phyloP scores from a whole-genome alignment of 2,329 filamentous ascomycete genomes.

The Triangularia verruculosa region DNA sequence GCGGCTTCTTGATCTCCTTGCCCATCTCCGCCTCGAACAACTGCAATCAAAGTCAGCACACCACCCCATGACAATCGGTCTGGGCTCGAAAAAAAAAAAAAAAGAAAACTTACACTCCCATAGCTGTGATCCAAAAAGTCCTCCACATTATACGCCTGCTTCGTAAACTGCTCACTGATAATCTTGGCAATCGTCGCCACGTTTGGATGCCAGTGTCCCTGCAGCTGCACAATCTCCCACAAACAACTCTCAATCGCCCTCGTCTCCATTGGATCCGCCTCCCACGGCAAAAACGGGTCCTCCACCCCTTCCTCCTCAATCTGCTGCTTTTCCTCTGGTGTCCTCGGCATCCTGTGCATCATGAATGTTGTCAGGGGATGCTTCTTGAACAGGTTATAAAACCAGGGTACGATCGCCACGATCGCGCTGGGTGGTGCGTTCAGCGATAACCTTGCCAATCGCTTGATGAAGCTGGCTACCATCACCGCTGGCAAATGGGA shows the following conservation, averaged over 20 bases:
- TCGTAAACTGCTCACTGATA: constrained; percentile 94
- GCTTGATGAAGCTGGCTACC: constrained; percentile 94
- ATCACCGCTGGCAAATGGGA: constrained; percentile 88
- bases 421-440: constrained; percentile 86
- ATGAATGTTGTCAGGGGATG: constrained; percentile 94
- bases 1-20: constrained; percentile 80
- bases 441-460: constrained; percentile 79
- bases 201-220: constrained; percentile 94
- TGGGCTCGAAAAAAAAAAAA: background rate
- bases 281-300: constrained; percentile 75
- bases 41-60: constrained; percentile 39
- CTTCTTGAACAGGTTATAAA: constrained; percentile 88
- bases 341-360: constrained; percentile 74
- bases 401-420: constrained; percentile 84
- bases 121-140: constrained; percentile 97
- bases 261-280: constrained; percentile 81
- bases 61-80: background rate
- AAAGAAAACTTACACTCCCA: constrained; percentile 59
- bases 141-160: constrained; percentile 90
- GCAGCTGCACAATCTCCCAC: constrained; percentile 90
- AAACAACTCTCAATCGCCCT: constrained; percentile 86
- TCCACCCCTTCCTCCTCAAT: constrained; percentile 58
- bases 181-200: constrained; percentile 92
- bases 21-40: constrained; percentile 80
- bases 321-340: constrained; percentile 53